Evolutionary conservation across 2,329 filamentous ascomycete species (phyloP), one percentile per base, ranked within the genome.

Genomic region (Claviceps sp.): DNA sequence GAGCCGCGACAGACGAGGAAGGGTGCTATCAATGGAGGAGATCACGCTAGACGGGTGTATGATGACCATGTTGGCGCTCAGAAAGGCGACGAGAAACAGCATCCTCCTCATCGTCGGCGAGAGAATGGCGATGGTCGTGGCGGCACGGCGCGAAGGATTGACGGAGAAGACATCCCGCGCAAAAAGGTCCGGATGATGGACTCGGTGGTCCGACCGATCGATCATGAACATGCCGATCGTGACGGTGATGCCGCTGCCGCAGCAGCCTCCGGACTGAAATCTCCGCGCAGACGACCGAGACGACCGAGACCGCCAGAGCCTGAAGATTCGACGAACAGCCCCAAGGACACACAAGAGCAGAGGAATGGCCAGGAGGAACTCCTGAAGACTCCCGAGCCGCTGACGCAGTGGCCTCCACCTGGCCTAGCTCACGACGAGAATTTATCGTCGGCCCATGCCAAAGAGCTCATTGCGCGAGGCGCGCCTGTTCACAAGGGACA

Each of bases 401-500:
- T 54, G 45, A 52, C 47, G 2, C 66, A 73, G 58, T 83, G 80
- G 80, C 80, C 80, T 17, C 80, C 80, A 0, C 64, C 68, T 11
- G 75, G 73, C 48, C 64, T 80, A 47, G 66, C 70, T 11, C 66
- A 61, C 44, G 62, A 71, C 23, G 74, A 77, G 39, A 73, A 77
- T 54, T 68, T 83, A 8, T 66, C 73, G 1, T 72, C 76, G 16
- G 71, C 70, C 44, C 72, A 74, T 47, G 80, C 80, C 9, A 73
- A 75, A 66, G 73, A 79, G 47, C 68, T 81, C 53, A 77, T 83
- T 55, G 71, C 72, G n/a, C 69, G 72, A 7, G 80, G 80, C 5
- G 78, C 75, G 2, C 77, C 80, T 4, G 68, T 70, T 2, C 76
- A 79, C 62, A 76, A 71, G 52, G 80, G 80, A 20, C 71, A 77